Base-by-base conservation (phyloP, 2,329 filamentous ascomycete genomes). In the Fusarium subglutinans region DNA sequence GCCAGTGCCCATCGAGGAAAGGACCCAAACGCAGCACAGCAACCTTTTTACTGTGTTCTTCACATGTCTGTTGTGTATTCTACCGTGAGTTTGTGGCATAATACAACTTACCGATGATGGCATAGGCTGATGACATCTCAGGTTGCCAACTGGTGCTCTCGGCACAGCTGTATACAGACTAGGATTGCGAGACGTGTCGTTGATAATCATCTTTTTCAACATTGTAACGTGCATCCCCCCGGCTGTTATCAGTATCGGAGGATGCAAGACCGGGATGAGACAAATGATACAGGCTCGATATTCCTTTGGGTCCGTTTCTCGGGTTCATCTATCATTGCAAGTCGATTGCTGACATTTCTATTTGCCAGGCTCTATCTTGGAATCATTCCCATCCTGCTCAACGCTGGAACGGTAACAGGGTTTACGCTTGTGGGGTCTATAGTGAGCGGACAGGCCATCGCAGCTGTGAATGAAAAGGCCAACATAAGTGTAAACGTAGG, bases 21-120 rank as follows among this genome's bases (percentile, higher is more conserved):
- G 89, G 47, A 90, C 85, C 3, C 84, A 88, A 69, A 89, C 83
- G 14, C 82, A 84, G 41, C 88, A 88, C 72, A 84, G 84, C 79
- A 88, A 89, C 69, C 83, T 91, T 51, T 91, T 91, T 76, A 90
- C 88, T 8, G 82, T 91, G 30, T 90, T 90, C 84, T 89, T 90
- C 76, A 89, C 87, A 26, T 86, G 89, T 67, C 85, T 89, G 63
- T 82, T 88, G 48, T 90, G 87, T 76, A 83, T 90, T 13, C 77
- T 91, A 38, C 89, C 89, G 89, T 90, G 78, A 80, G 88, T 84
- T 15, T 37, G 12, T 28, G 30, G 20, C 13, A 26, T 17, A 35
- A 17, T n/a, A 8, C 3, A 35, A 41, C 14, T 8, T 14, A 41
- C 26, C 14, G 13, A 18, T 22, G 28, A 13, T 13, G 37, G 26